These are phyloP conservation scores for Herpetospermum pedunculosum DNA, from an alignment of 306 rosid genomes.

Conservation along the genomic window DNA sequence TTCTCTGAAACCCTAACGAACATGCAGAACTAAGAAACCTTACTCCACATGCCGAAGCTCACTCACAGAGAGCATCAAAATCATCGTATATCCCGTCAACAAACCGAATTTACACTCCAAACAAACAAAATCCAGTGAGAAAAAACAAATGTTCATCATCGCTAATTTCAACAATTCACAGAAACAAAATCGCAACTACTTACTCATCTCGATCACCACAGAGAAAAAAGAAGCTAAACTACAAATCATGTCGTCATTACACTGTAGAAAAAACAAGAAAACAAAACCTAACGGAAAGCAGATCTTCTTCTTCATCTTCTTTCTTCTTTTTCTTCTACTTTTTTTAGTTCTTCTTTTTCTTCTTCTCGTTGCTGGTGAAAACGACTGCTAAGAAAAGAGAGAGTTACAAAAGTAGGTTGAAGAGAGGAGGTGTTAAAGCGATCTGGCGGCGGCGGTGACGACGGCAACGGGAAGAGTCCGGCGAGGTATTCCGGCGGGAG, in stretches of 20 bases:
- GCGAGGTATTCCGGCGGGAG: neutral
- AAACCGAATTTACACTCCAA: neutral
- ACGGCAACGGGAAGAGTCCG: neutral
- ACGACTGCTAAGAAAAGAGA: neutral
- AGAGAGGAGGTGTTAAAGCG: neutral
- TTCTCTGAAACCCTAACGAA: constrained; percentile 6
- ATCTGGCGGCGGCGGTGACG: neutral
- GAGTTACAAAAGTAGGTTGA: neutral
- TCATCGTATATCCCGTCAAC: neutral
- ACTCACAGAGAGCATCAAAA: neutral
- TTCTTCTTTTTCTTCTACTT: neutral
- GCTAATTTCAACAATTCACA: neutral
- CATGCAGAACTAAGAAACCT: neutral
- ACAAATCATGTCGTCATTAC: neutral
- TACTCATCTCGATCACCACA: neutral
- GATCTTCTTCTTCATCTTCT: neutral
- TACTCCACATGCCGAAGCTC: neutral
- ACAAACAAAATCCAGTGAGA: neutral
- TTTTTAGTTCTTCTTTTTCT: neutral
- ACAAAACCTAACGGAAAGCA: neutral
- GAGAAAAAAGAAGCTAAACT: neutral
- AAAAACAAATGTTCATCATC: neutral
- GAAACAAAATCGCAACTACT: neutral
- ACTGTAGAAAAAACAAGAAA: neutral
- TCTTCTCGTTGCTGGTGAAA: neutral